Base-by-base conservation (phyloP, 1,284 basidiomycete genomes). In the Lentinus polychrous region DNA sequence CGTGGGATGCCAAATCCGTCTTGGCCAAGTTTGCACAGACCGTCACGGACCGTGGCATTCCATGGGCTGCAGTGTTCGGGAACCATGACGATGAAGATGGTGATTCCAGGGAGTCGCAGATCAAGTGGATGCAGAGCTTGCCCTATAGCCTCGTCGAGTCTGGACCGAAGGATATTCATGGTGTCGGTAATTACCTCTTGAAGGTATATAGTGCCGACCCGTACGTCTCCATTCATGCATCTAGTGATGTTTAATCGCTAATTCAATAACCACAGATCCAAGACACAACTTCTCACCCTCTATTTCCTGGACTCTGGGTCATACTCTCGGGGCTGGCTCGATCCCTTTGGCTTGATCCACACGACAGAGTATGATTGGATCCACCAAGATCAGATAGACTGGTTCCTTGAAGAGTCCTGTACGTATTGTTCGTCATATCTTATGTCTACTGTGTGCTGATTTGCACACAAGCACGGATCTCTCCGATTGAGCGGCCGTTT, bases 241-340 rank as follows among this genome's bases (percentile, higher is more conserved):
- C 17, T 24, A 10, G 27, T n/a, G 51, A 45, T 40, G 47, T 50
- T 47, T 50, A 6, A n/a, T 15, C 14, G 35, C 14, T 37, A 12
- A 37, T 37, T 5, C 35, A 6, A 5, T 37, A 5, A 27, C 46
- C 40, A 2, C 54, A 91, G 88, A 24, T 91, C 90, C n/a, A 84
- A 78, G 62, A 91, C 83, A 1, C 90, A 94, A 54, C 71, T 96
- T 8, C 74, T 95, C 50, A 94, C 91, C 0, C 66, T 98, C 2
- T 98, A 97, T 68, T 92, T 97, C 73, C 70, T 98, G 52, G 94
- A 98, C 65, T 94, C 93, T 1, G 91, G 91, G 15, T 71, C 81
- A 0, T 91, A 91, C 62, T 73, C 80, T 18, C 77, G 69, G 50
- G 80, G 78, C 2, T 66, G 74, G 41, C 62, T 73, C 23, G 76